Conservation (phyloP, 106 monocot species). For the Platanthera guangdongensis region DNA sequence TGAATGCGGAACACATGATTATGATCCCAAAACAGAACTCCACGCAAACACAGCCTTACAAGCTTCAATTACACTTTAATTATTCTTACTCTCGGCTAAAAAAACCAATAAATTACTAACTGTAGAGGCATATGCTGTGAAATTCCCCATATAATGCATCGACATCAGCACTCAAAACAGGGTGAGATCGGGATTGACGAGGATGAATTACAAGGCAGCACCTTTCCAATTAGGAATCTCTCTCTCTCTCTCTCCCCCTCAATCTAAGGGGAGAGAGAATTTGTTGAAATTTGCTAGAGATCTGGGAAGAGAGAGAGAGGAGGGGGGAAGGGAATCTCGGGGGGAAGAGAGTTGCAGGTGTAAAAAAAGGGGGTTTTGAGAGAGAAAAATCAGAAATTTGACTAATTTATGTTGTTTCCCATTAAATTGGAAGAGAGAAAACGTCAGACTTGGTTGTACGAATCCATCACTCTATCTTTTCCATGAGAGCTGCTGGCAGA, state of each 20-base stretch:
- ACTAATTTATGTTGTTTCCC: background rate
- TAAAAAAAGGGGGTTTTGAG: too few species aligned
- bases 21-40: background rate
- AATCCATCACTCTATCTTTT: background rate
- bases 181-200: conserved; percentile 2
- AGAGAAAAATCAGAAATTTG: background rate
- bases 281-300: too few species aligned
- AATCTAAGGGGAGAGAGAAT: too few species aligned
- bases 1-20: background rate
- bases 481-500: background rate
- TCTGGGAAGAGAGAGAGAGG: too few species aligned
- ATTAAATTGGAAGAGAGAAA: background rate
- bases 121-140: background rate
- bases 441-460: conserved; percentile 1
- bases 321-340: too few species aligned
- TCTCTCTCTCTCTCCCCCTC: background rate
- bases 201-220: background rate
- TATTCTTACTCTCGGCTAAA: background rate
- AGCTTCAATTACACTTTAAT: background rate
- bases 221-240: background rate
- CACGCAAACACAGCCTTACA: background rate
- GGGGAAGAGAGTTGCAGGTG: too few species aligned
- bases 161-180: background rate
- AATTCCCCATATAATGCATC: background rate
- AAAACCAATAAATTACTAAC: background rate